Evolutionary conservation across 2,329 filamentous ascomycete species (phyloP), one percentile per base, ranked within the genome.

Genomic region (Basipetospora chlamydospora): DNA sequence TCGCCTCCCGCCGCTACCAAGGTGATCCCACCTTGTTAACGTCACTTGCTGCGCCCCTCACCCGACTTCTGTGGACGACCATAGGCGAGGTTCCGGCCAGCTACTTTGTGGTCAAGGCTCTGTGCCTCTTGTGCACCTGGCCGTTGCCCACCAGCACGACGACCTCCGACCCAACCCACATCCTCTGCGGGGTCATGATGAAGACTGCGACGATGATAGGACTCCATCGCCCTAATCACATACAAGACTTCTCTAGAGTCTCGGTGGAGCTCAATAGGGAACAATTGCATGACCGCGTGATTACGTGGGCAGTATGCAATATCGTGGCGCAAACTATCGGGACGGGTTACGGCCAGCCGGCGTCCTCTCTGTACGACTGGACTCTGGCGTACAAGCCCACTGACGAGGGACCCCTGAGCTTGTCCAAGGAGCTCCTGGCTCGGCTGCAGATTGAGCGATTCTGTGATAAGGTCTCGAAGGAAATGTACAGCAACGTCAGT

Each of bases 291-390:
- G 82, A 90, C 49, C 70, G 83, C 26, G 73, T 87, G 29, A 74
- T 75, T 35, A 88, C 82, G 2, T 90, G 82, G 82, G 82, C 82
- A 2, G 79, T 84, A 4, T 85, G 81, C 60, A 90, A 90, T 50
- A 80, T 88, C 44, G 82, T 87, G 23, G 77, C 81, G 16, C 82
- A 88, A 49, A 77, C 75, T 39, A 73, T 87, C 29, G 81, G 80
- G n/a, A 88, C 83, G 4, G 82, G 82, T 15, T 84, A 86, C 47
- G 82, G 82, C 5, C 82, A 87, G 51, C 82, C 83, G 6, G 80
- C 82, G 5, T 82, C 80, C 31, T 84, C 75, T 35, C 64, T 79
- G 33, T 87, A 80, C 56, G 82, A 80, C 55, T 86, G 73, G 70
- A 87, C 76, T 2, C 61, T 80, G 41, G 76, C 68, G 31, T 62